Percentiles rank a stretch among this genome's conserved stretches.
Evolutionary conservation across 228 moss, liverwort and hornwort genomes (phyloP).

Genomic region (Sphagnum magellanicum): DNA sequence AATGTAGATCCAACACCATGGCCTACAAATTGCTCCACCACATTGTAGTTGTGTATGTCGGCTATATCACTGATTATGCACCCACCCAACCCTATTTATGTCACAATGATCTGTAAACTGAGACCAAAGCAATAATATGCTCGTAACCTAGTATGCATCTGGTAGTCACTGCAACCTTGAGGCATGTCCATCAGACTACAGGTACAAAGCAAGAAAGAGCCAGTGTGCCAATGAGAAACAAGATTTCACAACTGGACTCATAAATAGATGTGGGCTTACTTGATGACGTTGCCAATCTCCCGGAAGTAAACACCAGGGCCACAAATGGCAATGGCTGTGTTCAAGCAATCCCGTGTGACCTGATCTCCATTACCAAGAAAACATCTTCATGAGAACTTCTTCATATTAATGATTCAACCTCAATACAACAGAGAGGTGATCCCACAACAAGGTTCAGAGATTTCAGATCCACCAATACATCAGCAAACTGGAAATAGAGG

Average conservation of each 20-base stretch:
- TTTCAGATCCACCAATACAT: too few relatives aligned
- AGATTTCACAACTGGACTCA: not conserved
- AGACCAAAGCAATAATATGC: not conserved
- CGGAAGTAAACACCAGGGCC: constrained; percentile 49
- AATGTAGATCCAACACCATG: constrained; percentile 84
- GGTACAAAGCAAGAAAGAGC: not conserved
- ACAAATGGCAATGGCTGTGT: constrained; percentile 47
- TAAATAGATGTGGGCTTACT: constrained; percentile 16
- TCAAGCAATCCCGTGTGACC: constrained; percentile 47
- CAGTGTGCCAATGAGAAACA: not conserved
- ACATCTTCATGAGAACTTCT: not conserved
- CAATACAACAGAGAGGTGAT: not conserved
- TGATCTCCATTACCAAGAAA: constrained; percentile 2
- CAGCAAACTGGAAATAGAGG: too few relatives aligned
- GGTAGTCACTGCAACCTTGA: not conserved
- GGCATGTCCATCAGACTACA: not conserved
- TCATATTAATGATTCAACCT: not conserved
- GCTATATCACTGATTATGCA: constrained; percentile 65
- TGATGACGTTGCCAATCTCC: constrained; percentile 39
- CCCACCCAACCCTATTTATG: not conserved
- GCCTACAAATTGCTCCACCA: constrained; percentile 82
- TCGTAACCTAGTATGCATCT: not conserved
- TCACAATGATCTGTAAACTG: too few relatives aligned
- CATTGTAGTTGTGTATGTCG: constrained; percentile 79
- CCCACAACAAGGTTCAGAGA: not conserved